Base-by-base conservation (phyloP, 768 basidiomycete genomes). In the Kwoniella newhampshirensis region DNA sequence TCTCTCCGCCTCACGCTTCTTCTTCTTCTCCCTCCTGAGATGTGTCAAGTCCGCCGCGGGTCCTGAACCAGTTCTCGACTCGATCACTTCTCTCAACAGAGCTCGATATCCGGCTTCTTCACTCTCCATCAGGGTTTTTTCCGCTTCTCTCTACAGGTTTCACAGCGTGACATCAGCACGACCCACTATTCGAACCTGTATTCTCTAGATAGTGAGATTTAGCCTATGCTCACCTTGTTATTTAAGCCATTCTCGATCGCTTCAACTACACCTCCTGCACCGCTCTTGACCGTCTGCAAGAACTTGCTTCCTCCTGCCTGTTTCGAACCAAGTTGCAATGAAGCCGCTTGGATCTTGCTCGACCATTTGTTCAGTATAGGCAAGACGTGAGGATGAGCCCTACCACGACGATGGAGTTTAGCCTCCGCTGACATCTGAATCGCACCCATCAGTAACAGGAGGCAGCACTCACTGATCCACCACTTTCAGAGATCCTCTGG, bases 351-450 rank as follows among this genome's bases (percentile, higher is more conserved):
- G 36, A 98, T 88, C 79, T 98, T 99, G 23, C 86, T 81, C 9
- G 91, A 96, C 96, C 96, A 99, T 77, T 98, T 98, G 36, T 82
- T 80, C 23, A 99, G 81, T 1, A 89, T 92, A 58, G 85, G 84
- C 40, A 91, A 73, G 12, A 87, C 81, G 59, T 87, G 81, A 2
- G 86, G 82, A 71, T 92, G 91, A 46, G 87, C 81, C 49, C 81
- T 80, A 57, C 54, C 25, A 21, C 17, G 30, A 25, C 8, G 30
- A 18, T 20, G 32, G n/a, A 55, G 18, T n/a, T 60, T 43, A 59
- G 50, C 48, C 49, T 37, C 11, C n/a, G 36, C 49, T 3, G 15
- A 7, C 23, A n/a, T 32, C 3, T 8, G 8, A 12, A 42, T 20
- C 18, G n/a, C 47, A 32, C 7, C 9, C 23, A 47, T 18, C 17